These are phyloP conservation scores for Cladosporium sphaerospermum DNA, from an alignment of 2,329 filamentous ascomycete species.

Conservation along the genomic window DNA sequence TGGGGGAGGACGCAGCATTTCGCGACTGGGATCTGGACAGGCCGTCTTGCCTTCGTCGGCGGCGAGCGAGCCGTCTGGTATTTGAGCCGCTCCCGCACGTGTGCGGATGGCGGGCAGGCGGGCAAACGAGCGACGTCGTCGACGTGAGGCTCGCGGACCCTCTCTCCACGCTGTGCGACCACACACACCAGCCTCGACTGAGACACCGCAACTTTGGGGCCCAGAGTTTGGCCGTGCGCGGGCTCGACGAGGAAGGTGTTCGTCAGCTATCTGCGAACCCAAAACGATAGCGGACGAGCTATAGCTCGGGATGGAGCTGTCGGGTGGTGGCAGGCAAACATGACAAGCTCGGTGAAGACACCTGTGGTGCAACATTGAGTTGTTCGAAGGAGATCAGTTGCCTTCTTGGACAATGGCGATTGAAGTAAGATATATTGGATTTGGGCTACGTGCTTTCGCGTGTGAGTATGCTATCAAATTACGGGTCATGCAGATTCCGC, in stretches of 20 bases:
- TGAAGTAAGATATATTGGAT: background rate
- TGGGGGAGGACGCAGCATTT: too few relatives aligned
- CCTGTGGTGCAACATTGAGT: background rate
- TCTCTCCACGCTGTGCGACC: background rate
- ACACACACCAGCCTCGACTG: background rate
- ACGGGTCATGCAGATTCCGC: background rate
- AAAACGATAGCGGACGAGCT: conserved; percentile 5
- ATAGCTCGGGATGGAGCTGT: conserved; percentile 9
- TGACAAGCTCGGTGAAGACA: background rate
- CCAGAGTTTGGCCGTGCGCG: background rate
- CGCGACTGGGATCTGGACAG: too few relatives aligned
- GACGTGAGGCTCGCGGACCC: background rate
- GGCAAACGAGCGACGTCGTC: background rate
- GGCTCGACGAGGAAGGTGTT: background rate
- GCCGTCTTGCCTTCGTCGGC: too few relatives aligned
- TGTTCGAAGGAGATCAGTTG: background rate
- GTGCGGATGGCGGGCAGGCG: background rate
- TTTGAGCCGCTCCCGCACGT: background rate
- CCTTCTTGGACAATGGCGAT: background rate
- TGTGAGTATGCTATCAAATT: background rate
- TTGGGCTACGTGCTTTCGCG: background rate
- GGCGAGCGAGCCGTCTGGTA: background rate
- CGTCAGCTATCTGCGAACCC: conserved; percentile 7
- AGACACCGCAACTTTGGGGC: background rate
- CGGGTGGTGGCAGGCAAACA: background rate